Conservation (phyloP, 108 stramenopile species). For the Conticribra weissflogii region DNA sequence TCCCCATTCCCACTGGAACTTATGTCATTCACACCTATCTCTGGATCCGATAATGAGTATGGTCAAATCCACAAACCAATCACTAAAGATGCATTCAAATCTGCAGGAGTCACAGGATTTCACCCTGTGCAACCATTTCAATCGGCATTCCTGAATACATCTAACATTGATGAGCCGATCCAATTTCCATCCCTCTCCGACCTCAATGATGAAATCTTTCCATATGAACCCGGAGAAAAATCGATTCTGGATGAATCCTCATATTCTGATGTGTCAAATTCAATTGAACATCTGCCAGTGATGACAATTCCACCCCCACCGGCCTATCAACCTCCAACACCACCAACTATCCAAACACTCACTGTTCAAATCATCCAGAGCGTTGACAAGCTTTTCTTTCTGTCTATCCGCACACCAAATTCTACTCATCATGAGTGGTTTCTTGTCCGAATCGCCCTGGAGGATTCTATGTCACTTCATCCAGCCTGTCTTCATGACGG, state of each 20-base stretch:
- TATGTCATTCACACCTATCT: background rate
- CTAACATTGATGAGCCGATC: background rate
- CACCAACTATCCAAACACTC: background rate
- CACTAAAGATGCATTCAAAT: background rate
- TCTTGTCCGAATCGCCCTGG: background rate
- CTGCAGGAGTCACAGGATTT: constrained; percentile 14
- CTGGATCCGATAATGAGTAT: constrained; percentile 4
- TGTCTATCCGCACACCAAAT: background rate
- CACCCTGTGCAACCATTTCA: background rate
- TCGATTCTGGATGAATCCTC: background rate
- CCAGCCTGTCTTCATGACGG: background rate
- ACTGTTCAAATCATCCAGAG: background rate
- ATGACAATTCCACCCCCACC: constrained; percentile 7
- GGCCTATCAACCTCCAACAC: background rate
- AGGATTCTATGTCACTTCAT: background rate
- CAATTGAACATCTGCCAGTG: background rate
- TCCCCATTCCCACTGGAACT: constrained; percentile 4
- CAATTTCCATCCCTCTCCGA: constrained; percentile 4
- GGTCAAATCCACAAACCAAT: constrained; percentile 1
- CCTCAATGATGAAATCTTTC: constrained; percentile 9
- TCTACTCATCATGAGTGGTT: background rate
- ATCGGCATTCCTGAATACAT: background rate
- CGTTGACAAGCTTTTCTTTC: background rate
- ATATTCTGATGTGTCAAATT: background rate
- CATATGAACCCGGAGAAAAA: background rate